Conservation (phyloP, 1,284 basidiomycete species). For the Sporisorium reilianum region DNA sequence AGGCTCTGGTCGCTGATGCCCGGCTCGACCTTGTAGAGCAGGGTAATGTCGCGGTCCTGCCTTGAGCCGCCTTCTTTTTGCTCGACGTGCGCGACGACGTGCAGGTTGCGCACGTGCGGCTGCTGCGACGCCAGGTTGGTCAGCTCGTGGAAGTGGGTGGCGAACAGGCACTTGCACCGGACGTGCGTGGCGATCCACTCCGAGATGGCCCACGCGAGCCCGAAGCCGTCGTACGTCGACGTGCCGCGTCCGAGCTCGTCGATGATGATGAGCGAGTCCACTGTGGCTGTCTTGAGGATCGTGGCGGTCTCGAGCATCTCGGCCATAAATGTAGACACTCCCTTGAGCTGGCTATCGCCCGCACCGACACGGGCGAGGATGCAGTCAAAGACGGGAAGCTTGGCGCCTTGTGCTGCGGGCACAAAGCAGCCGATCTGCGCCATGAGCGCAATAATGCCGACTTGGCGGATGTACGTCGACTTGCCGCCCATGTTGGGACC, state of each 20-base stretch:
- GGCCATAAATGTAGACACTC: conserved; percentile 98
- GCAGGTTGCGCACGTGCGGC: conserved; percentile 89
- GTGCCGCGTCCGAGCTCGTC: conserved; percentile 99
- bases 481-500: conserved; percentile 65
- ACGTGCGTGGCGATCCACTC: conserved; percentile 94
- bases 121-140: conserved; percentile 90
- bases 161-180: conserved; percentile 82
- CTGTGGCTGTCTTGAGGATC: conserved; percentile 88
- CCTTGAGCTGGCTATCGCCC: conserved; percentile 96
- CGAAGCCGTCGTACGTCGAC: conserved; percentile 98
- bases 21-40: conserved; percentile 90
- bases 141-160: conserved; percentile 97
- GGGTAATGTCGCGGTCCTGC: conserved; percentile 77
- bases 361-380: conserved; percentile 96
- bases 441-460: conserved; percentile 93
- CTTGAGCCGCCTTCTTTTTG: conserved; percentile 70
- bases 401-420: conserved; percentile 76
- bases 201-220: conserved; percentile 97
- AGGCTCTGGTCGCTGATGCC: conserved; percentile 87
- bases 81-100: conserved; percentile 93
- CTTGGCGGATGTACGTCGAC: conserved; percentile 72
- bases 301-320: conserved; percentile 99
- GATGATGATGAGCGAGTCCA: conserved; percentile 95
- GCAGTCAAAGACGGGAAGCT: conserved; percentile 93
- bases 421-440: conserved; percentile 96